A percentile compares a stretch with the other conserved stretches of the same genome.
These are phyloP conservation scores for Canavalia gladiata DNA, from an alignment of 306 rosid species.

Conservation along the genomic window DNA sequence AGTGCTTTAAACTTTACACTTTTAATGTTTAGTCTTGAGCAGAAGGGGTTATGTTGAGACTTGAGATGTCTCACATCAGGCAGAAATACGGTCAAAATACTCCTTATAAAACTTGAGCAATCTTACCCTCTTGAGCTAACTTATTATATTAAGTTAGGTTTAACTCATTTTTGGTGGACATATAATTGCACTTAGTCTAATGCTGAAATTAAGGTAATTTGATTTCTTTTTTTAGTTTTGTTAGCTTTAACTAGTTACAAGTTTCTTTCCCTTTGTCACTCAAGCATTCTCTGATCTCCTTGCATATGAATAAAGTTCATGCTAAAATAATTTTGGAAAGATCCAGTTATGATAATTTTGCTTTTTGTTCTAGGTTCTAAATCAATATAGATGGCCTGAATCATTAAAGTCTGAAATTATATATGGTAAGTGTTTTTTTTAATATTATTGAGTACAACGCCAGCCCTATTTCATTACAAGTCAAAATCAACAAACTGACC, in stretches of 20 bases:
- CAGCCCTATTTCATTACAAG: conserved; percentile 21
- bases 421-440: conserved; percentile 62
- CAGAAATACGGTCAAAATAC: not conserved
- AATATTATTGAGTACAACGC: not conserved
- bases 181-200: conserved; percentile 22
- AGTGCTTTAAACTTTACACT: not conserved
- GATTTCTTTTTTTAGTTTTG: conserved; percentile 33
- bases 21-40: not conserved
- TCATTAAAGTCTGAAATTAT: conserved; percentile 73
- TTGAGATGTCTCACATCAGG: not conserved
- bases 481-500: conserved; percentile 20
- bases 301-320: conserved; percentile 24
- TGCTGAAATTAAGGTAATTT: conserved; percentile 37
- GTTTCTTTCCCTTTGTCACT: conserved; percentile 22
- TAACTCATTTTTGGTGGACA: conserved; percentile 1
- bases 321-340: conserved; percentile 35
- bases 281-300: not conserved
- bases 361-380: conserved; percentile 63
- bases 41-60: not conserved
- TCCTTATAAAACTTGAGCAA: not conserved
- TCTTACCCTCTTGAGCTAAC: not conserved
- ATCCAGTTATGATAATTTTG: conserved; percentile 13
- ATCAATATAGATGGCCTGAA: conserved; percentile 84
- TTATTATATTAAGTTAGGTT: not conserved
- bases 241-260: conserved; percentile 20